These are phyloP conservation scores for Stephanodiscus triporus DNA, from an alignment of 108 stramenopile genomes.

Conservation along the genomic window DNA sequence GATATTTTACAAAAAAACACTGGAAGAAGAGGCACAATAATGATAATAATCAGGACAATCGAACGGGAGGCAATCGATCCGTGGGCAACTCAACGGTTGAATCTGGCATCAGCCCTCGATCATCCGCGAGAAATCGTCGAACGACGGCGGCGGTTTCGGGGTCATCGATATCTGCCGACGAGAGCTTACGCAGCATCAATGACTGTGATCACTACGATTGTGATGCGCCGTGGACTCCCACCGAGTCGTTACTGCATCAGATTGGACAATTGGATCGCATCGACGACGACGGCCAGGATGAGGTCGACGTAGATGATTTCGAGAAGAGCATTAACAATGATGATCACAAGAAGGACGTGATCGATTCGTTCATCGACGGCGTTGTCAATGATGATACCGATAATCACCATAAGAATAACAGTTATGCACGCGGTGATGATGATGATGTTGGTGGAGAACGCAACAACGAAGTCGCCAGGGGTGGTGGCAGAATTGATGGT, in stretches of 20 bases:
- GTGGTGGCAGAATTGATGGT: no score
- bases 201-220: not conserved
- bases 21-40: no score
- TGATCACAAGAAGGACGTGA: not conserved
- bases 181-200: not conserved
- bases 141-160: no score
- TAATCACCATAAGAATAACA: not conserved
- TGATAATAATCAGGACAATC: no score
- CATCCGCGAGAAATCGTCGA: no score
- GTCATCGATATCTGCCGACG: no score
- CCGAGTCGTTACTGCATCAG: not conserved
- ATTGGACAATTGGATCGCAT: constrained; percentile 1
- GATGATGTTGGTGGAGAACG: no score
- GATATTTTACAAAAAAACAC: no score
- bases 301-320: not conserved
- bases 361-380: not conserved
- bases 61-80: no score
- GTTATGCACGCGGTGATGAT: not conserved
- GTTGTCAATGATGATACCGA: not conserved
- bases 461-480: no score
- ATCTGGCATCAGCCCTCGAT: no score
- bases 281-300: not conserved
- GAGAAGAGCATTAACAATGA: not conserved
- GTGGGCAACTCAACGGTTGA: no score
- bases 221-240: not conserved